Evolutionary conservation across 2,329 filamentous ascomycete genomes (phyloP), one percentile per base, ranked within the genome.

Genomic region (Pseudocercospora vitis): DNA sequence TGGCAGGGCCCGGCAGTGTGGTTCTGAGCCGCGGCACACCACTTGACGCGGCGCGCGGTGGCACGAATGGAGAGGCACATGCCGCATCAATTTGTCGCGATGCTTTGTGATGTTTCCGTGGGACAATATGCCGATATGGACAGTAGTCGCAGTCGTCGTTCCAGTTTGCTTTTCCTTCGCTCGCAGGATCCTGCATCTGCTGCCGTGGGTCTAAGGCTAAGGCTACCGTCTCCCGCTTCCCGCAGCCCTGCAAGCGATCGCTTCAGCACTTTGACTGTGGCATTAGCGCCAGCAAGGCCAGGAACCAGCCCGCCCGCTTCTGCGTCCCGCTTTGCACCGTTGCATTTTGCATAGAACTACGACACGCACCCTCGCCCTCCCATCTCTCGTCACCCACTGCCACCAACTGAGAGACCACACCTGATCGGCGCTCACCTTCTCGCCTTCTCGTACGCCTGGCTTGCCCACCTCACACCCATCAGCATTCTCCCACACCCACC

Each of bases 221-320:
- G n/a, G n/a, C n/a, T n/a, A n/a, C n/a, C n/a, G n/a, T n/a, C n/a
- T n/a, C n/a, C n/a, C n/a, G n/a, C n/a, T n/a, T n/a, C n/a, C n/a
- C n/a, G n/a, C 50, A 47, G 29, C 24, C 14, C 42, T 47, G 26
- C 23, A 52, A 47, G 40, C 50, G 50, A 53, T 47, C 42, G 50
- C 11, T 52, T 45, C 26, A 40, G 33, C 37, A 29, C 24, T 52
- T 52, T 39, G 24, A 16, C 37, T 26, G 26, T 31, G n/a, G n/a
- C n/a, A n/a, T 23, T 32, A 48, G 37, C 37, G 37, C 24, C 37
- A 21, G 37, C 37, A 42, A 24, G 37, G 19, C 11, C 19, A 42
- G 37, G 37, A 16, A 29, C 26, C 6, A 11, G 11, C 26, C 26
- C 26, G 24, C 19, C 37, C 37, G 19, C 21, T 7, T 12, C 37